Percentiles rank a stretch among this genome's conserved stretches.
Conservation (phyloP, 441 rosid genomes). For the Bruguiera hainesii region DNA sequence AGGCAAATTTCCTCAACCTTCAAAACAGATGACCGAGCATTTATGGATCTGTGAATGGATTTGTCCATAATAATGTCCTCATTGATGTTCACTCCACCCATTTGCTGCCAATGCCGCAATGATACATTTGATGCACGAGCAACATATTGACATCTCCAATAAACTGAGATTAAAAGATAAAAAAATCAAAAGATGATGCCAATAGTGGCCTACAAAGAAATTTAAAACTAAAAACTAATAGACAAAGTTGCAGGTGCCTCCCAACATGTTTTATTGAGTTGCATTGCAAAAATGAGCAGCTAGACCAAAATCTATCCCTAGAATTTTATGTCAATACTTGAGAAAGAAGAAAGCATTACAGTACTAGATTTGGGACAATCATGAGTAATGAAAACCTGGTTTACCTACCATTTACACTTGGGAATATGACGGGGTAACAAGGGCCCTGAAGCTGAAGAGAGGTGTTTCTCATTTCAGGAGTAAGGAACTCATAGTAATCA, state of each 20-base stretch:
- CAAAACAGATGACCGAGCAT: slow-evolving; percentile 85
- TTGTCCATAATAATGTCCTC: slow-evolving; percentile 83
- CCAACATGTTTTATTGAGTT: background rate
- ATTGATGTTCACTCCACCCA: slow-evolving; percentile 85
- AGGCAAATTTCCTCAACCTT: slow-evolving; percentile 51
- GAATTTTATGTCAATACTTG: too few species aligned
- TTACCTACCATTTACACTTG: slow-evolving; percentile 77
- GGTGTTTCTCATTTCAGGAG: slow-evolving; percentile 86
- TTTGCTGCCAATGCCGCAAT: slow-evolving; percentile 82
- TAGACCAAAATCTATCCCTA: too few species aligned
- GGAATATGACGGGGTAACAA: slow-evolving; percentile 92
- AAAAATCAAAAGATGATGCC: slow-evolving; percentile 1
- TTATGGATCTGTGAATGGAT: slow-evolving; percentile 72
- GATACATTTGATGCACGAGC: slow-evolving; percentile 87
- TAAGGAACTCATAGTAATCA: slow-evolving; percentile 88
- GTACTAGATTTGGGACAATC: background rate
- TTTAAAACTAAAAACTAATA: background rate
- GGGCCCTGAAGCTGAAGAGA: slow-evolving; percentile 99
- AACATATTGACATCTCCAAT: slow-evolving; percentile 94
- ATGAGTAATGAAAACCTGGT: background rate
- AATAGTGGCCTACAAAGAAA: background rate
- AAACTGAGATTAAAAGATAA: slow-evolving; percentile 39
- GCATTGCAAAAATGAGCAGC: too few species aligned
- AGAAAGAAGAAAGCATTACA: background rate
- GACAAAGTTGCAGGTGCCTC: background rate